A percentile compares a stretch with the other conserved stretches of the same genome.
These are phyloP conservation scores for Aspergillus novoparasiticus DNA, from an alignment of 2,329 filamentous ascomycete species.

Conservation along the genomic window DNA sequence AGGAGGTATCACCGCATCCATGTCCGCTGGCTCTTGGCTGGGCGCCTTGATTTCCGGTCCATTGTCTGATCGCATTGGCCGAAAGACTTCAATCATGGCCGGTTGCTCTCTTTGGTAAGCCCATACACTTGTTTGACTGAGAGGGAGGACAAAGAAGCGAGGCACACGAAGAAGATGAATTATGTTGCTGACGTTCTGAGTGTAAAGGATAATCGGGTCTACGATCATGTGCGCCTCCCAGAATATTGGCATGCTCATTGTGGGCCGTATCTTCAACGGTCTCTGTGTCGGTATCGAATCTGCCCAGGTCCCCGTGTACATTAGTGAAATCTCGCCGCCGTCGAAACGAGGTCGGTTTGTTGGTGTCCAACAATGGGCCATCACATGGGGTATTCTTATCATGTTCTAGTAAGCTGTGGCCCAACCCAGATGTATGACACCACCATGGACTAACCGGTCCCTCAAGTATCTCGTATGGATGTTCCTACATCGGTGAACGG, in stretches of 20 bases:
- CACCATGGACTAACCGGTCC: slow-evolving; percentile 3
- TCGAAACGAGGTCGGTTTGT: slow-evolving; percentile 64
- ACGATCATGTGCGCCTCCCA: slow-evolving; percentile 63
- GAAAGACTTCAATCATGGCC: slow-evolving; percentile 54
- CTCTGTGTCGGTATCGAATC: slow-evolving; percentile 73
- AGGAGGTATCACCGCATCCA: slow-evolving; percentile 70
- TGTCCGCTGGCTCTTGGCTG: slow-evolving; percentile 72
- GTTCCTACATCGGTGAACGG: slow-evolving; percentile 59
- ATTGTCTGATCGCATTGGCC: slow-evolving; percentile 58
- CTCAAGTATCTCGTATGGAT: slow-evolving; percentile 59
- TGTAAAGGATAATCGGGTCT: slow-evolving; percentile 53
- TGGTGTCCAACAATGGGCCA: slow-evolving; percentile 74
- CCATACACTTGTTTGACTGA: slow-evolving; percentile 47
- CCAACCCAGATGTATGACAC: not conserved
- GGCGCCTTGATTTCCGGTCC: slow-evolving; percentile 60
- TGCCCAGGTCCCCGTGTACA: slow-evolving; percentile 71
- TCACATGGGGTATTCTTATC: slow-evolving; percentile 71
- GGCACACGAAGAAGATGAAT: slow-evolving; percentile 10
- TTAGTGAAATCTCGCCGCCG: slow-evolving; percentile 65
- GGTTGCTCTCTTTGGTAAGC: slow-evolving; percentile 52
- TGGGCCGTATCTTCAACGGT: slow-evolving; percentile 70
- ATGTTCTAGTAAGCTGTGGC: slow-evolving; percentile 60
- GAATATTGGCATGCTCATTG: slow-evolving; percentile 69
- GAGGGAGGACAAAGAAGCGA: not conserved
- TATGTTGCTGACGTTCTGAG: slow-evolving; percentile 54